A percentile compares a stretch with the other conserved stretches of the same genome.
Evolutionary conservation across 2,329 filamentous ascomycete species (phyloP).

Genomic region (Monilinia laxa): DNA sequence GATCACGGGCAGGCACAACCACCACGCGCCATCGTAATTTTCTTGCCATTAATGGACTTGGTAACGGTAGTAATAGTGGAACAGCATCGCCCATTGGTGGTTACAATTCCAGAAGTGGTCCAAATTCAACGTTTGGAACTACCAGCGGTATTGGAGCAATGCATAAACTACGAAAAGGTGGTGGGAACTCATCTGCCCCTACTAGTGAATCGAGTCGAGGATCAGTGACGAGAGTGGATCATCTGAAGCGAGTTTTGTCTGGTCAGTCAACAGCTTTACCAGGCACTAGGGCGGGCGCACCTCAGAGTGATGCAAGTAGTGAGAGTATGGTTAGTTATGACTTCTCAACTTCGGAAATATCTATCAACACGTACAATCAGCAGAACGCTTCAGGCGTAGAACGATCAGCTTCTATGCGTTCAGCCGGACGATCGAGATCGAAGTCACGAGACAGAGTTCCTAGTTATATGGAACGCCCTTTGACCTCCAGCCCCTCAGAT

Average conservation of each 20-base stretch:
- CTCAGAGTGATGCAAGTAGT: slow-evolving; percentile 54
- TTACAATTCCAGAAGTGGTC: slow-evolving; percentile 31
- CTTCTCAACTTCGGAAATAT: slow-evolving; percentile 64
- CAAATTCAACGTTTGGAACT: slow-evolving; percentile 38
- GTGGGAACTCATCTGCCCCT: slow-evolving; percentile 49
- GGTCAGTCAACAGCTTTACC: slow-evolving; percentile 48
- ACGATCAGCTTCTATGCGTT: slow-evolving; percentile 35
- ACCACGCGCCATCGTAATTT: slow-evolving; percentile 48
- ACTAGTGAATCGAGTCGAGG: slow-evolving; percentile 48
- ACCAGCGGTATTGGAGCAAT: slow-evolving; percentile 41
- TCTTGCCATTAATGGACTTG: slow-evolving; percentile 57
- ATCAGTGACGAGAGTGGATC: slow-evolving; percentile 60
- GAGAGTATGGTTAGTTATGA: slow-evolving; percentile 74
- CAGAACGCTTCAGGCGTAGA: slow-evolving; percentile 29
- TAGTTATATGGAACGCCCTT: slow-evolving; percentile 31
- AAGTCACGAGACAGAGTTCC: slow-evolving; percentile 38
- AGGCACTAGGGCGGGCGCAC: slow-evolving; percentile 43
- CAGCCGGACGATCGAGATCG: slow-evolving; percentile 34
- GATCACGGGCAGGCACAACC: slow-evolving; percentile 67
- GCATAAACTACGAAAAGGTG: slow-evolving; percentile 53
- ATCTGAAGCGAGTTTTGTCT: slow-evolving; percentile 60
- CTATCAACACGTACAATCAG: slow-evolving; percentile 48
- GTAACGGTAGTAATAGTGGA: slow-evolving; percentile 43
- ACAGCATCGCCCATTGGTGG: slow-evolving; percentile 48
- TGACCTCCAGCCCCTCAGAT: slow-evolving; percentile 32